These are phyloP conservation scores for Calocybe gambosa DNA, from an alignment of 1,284 basidiomycete species.

Conservation along the genomic window DNA sequence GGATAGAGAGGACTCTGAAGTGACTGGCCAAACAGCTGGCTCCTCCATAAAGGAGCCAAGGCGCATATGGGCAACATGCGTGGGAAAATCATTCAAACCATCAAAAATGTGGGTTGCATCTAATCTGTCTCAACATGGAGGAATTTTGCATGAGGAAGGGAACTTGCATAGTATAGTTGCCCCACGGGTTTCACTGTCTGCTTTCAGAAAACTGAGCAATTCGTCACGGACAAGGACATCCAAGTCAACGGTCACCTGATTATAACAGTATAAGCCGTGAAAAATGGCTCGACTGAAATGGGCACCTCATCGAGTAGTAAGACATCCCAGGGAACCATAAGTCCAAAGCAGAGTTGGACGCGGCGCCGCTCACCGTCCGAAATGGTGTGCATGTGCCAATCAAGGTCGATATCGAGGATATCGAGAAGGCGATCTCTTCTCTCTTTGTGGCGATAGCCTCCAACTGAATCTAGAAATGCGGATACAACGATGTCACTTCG, in stretches of 20 bases:
- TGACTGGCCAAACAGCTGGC: constrained; percentile 64
- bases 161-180: constrained; percentile 87
- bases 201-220: constrained; percentile 80
- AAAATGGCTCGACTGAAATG: constrained; percentile 1
- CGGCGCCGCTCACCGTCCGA: constrained; percentile 91
- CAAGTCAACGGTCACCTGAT: constrained; percentile 94
- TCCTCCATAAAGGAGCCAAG: constrained; percentile 67
- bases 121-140: constrained; percentile 25
- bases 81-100: constrained; percentile 82
- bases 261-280: constrained; percentile 1
- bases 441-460: constrained; percentile 91
- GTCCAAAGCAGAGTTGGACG: constrained; percentile 94
- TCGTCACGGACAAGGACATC: constrained; percentile 95
- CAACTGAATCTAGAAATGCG: constrained; percentile 90
- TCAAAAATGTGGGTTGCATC: constrained; percentile 97
- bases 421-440: constrained; percentile 83
- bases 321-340: constrained; percentile 95
- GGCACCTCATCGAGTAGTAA: constrained; percentile 87
- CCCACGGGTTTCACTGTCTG: constrained; percentile 75
- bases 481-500: constrained; percentile 86
- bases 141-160: constrained; percentile 10
- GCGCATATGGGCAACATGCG: constrained; percentile 85
- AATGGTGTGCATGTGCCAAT: constrained; percentile 90
- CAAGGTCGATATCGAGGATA: constrained; percentile 91
- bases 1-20: constrained; percentile 16